Evolutionary conservation across 441 rosid species (phyloP), one percentile per base, ranked within the genome.

Genomic region (Pelargonium citronellum): DNA sequence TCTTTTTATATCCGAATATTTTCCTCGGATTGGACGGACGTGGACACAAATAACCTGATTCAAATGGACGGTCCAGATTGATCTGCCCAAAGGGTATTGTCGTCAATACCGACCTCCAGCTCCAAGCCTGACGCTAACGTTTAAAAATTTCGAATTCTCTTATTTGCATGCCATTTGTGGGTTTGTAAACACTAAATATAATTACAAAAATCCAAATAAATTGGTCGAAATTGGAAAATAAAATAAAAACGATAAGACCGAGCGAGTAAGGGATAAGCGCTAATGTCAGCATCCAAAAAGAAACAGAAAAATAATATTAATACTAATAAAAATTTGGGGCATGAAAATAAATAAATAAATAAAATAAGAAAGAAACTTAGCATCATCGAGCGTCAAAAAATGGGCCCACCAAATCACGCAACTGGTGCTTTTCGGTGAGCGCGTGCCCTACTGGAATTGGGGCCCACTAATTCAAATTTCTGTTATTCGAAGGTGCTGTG

Each of bases 241-340:
- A 41, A 11, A 39, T 47, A 43, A 37, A 67, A 43, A 11, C 75
- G 82, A 85, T 81, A 78, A 79, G 83, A 71, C 60, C 73, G 20
- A 78, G 5, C 24, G 24, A 22, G 24, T 12, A 70, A 20, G 74
- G 77, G 85, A 83, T 83, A 81, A 80, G 79, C 61, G 70, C 78
- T 74, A 5, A 64, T 72, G 85, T 79, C 87, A 64, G 64, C 83
- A 70, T 79, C 74, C 46, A 22, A 22, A 22, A 22, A 22, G 24
- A 22, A 1, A 0, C 9, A 68, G 43, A 44, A 22, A 1, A 17
- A 6, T 9, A 60, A 16, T n/a, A 27, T 19, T n/a, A n/a, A n/a
- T n/a, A n/a, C n/a, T 19, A 5, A 24, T 9, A 55, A 11, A 4
- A 53, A 8, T 6, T 4, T 30, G 53, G 53, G 53, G 53, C 53